Evolutionary conservation across 2,329 filamentous ascomycete species (phyloP), one percentile per base, ranked within the genome.

Genomic region (Bipolaris gigantea): DNA sequence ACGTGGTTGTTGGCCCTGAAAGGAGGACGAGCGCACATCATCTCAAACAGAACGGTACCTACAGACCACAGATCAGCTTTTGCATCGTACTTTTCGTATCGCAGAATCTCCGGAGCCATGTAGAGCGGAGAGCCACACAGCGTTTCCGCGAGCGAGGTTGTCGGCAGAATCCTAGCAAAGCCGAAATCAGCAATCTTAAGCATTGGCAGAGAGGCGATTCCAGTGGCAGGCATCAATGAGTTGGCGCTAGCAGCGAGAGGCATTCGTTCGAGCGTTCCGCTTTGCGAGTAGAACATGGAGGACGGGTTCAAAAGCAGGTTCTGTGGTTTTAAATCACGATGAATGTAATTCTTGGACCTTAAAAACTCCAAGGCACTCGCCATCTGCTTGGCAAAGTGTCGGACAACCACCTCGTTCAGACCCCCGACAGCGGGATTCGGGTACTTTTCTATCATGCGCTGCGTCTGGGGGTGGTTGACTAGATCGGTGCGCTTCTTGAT

Each of bases 41-140:
- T 96, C 77, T 99, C 94, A 72, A 91, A 96, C 21, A 96, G 79
- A 8, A 99, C 94, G 16, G 94, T 96, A 46, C 94, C 94, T 32
- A 97, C 91, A 19, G 94, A 99, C 94, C 94, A 99, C 32, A 99
- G 79, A 77, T 99, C 94, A 42, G 92, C 93, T 75, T 96, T 96
- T 60, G 93, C 91, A 77, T 96, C 93, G 74, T 99, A 99, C 69
- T 93, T 93, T 74, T 99, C 92, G 68, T 97, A 99, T 55, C 92
- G 87, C 58, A 99, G 80, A 60, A 99, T 99, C 77, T 99, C 94
- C 4, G 94, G 94, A 0, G 94, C 94, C 94, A 99, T 99, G 78
- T 99, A 99, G 23, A 99, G 80, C 9, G 94, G 94, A 11, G 94
- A 97, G 16, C 94, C 94, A 74, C 94, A 99, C 0, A 99, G 84